Percentiles rank a stretch among this genome's conserved stretches.
These are phyloP conservation scores for Lecanicillium sp. DNA, from an alignment of 2,329 filamentous ascomycete genomes.

Conservation along the genomic window DNA sequence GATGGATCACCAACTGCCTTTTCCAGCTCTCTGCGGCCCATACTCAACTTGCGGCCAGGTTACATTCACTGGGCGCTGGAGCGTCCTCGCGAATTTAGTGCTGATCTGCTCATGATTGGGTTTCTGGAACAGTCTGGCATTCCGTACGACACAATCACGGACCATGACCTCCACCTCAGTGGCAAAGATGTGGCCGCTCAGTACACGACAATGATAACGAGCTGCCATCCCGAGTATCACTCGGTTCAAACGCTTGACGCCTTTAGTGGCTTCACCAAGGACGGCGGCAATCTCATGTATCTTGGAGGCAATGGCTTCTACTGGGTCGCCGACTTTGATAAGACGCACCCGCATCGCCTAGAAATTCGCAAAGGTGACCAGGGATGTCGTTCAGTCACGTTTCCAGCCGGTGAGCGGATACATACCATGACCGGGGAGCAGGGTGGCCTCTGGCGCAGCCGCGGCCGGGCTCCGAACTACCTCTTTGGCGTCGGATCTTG, in stretches of 20 bases:
- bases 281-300: constrained; percentile 27
- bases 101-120: constrained; percentile 25
- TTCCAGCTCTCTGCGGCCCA: constrained; percentile 22
- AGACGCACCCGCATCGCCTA: constrained; percentile 19
- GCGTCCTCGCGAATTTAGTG: constrained; percentile 25
- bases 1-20: constrained; percentile 25
- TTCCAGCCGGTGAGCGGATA: constrained; percentile 20
- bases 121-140: constrained; percentile 21
- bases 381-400: constrained; percentile 19
- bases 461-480: constrained; percentile 19
- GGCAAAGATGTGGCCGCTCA: constrained; percentile 12
- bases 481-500: constrained; percentile 22
- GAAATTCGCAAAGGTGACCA: constrained; percentile 25
- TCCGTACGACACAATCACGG: constrained; percentile 26
- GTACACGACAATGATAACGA: constrained; percentile 19
- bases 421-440: constrained; percentile 20
- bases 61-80: constrained; percentile 26
- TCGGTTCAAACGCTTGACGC: constrained; percentile 18
- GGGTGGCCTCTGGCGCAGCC: constrained; percentile 24
- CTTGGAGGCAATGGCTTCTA: constrained; percentile 30
- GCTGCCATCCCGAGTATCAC: constrained; percentile 26
- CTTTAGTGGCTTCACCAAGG: constrained; percentile 18
- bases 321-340: constrained; percentile 18
- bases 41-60: constrained; percentile 27
- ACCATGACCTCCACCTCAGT: constrained; percentile 23